Percentiles rank a stretch among this genome's conserved stretches.
Evolutionary conservation across 2,329 filamentous ascomycete species (phyloP).

Genomic region (Elsinoe arachidis): DNA sequence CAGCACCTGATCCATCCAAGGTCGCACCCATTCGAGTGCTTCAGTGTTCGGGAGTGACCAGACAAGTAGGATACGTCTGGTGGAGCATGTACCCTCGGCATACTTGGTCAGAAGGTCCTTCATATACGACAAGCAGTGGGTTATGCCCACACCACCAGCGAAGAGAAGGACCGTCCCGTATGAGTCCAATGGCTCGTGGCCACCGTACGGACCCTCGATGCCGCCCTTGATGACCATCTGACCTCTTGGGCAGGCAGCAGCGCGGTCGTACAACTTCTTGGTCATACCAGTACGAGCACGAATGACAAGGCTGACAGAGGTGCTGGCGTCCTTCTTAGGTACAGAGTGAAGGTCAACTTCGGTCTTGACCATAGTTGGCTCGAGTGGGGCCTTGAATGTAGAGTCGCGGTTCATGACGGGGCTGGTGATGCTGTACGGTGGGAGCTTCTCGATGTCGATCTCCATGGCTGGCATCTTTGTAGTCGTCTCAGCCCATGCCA

Average conservation of each 20-base stretch:
- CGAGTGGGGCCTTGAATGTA: neutral
- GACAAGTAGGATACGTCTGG: slow-evolving; percentile 62
- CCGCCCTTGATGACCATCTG: slow-evolving; percentile 56
- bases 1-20: slow-evolving; percentile 58
- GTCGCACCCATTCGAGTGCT: slow-evolving; percentile 53
- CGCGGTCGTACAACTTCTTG: slow-evolving; percentile 58
- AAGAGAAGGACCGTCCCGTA: slow-evolving; percentile 74
- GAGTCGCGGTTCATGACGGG: slow-evolving; percentile 13
- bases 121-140: slow-evolving; percentile 68
- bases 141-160: slow-evolving; percentile 72
- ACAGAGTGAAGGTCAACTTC: slow-evolving; percentile 14
- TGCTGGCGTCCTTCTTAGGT: slow-evolving; percentile 25
- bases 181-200: slow-evolving; percentile 59
- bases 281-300: slow-evolving; percentile 68
- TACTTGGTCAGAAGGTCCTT: slow-evolving; percentile 62
- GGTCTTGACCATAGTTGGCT: slow-evolving; percentile 10
- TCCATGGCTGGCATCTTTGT: slow-evolving; percentile 21
- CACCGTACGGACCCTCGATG: slow-evolving; percentile 70
- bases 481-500: slow-evolving; percentile 37
- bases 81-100: slow-evolving; percentile 59
- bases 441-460: slow-evolving; percentile 28
- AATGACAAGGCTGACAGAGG: slow-evolving; percentile 60
- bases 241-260: slow-evolving; percentile 52
- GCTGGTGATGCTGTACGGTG: slow-evolving; percentile 11
- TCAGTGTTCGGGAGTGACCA: slow-evolving; percentile 72